A percentile compares a stretch with the other conserved stretches of the same genome.
phyloP scores from a whole-genome alignment of 768 basidiomycete genomes.

The Leccinum subtestaceum region DNA sequence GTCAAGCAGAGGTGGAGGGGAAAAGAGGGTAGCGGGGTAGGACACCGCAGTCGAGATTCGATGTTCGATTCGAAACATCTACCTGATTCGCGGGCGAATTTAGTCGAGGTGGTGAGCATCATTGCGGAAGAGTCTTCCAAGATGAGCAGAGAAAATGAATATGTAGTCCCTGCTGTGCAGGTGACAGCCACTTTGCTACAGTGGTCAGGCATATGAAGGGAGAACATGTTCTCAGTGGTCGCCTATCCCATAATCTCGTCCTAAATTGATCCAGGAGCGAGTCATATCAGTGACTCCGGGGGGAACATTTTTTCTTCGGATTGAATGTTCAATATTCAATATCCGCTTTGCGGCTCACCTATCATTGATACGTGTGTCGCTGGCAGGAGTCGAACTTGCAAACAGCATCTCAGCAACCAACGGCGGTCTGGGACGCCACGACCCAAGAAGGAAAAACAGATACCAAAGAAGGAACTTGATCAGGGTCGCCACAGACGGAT shows the following conservation, averaged over 20 bases:
- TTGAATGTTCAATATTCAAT: slow-evolving; percentile 19
- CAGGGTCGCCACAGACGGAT: slow-evolving; percentile 10
- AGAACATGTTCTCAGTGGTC: slow-evolving; percentile 18
- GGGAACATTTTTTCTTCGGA: slow-evolving; percentile 1
- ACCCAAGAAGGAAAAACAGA: slow-evolving; percentile 4
- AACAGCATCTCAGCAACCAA: slow-evolving; percentile 3
- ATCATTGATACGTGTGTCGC: slow-evolving; percentile 6
- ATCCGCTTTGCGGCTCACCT: slow-evolving; percentile 22
- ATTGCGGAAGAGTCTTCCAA: slow-evolving; percentile 36
- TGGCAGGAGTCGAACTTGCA: slow-evolving; percentile 7
- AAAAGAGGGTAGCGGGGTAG: slow-evolving; percentile 57
- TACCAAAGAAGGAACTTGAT: slow-evolving; percentile 13
- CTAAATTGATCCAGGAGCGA: slow-evolving; percentile 18
- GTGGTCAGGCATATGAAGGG: slow-evolving; percentile 21
- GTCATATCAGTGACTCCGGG: slow-evolving; percentile 2
- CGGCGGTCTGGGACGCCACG: slow-evolving; percentile 9
- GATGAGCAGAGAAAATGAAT: slow-evolving; percentile 15
- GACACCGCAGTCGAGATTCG: slow-evolving; percentile 49
- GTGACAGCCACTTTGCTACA: slow-evolving; percentile 27
- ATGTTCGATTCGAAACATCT: slow-evolving; percentile 61
- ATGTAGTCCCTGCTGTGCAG: slow-evolving; percentile 28
- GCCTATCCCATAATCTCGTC: slow-evolving; percentile 27
- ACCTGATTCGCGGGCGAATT: slow-evolving; percentile 39
- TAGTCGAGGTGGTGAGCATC: slow-evolving; percentile 44
- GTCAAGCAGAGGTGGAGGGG: slow-evolving; percentile 66